Conservation (phyloP, 495 filamentous ascomycete species). For the Cairneyella variabilis region DNA sequence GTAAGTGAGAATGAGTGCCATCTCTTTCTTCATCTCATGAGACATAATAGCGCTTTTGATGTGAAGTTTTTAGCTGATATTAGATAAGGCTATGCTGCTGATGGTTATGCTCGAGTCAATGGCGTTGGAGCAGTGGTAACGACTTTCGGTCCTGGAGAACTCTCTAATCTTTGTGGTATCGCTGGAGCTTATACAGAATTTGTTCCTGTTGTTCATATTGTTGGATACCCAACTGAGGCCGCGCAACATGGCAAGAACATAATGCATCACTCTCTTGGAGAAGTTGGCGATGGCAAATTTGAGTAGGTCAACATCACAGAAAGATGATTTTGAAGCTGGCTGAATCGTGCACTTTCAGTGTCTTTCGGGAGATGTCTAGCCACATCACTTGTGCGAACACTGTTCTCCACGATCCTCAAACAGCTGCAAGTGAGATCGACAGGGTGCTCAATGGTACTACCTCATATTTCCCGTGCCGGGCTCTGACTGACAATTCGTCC, state of each 20-base stretch:
- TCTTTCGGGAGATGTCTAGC: slow-evolving; percentile 35
- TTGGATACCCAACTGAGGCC: slow-evolving; percentile 52
- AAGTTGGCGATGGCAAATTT: slow-evolving; percentile 23
- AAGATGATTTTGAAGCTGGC: slow-evolving; percentile 21
- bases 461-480: not conserved
- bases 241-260: slow-evolving; percentile 6
- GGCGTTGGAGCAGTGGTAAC: slow-evolving; percentile 62
- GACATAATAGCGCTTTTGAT: too few species aligned
- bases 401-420: slow-evolving; percentile 30
- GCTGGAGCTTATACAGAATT: slow-evolving; percentile 62
- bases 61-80: too few species aligned
- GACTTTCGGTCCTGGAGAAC: slow-evolving; percentile 69
- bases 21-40: not conserved
- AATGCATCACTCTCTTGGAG: slow-evolving; percentile 15
- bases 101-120: slow-evolving; percentile 68
- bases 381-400: slow-evolving; percentile 34
- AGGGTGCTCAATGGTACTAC: slow-evolving; percentile 33
- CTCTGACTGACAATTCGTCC: not conserved
- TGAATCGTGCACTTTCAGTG: slow-evolving; percentile 22
- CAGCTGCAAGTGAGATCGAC: slow-evolving; percentile 37
- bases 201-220: slow-evolving; percentile 62
- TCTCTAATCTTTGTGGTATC: slow-evolving; percentile 64
- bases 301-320: slow-evolving; percentile 29
- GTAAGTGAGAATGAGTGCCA: slow-evolving; percentile 48
- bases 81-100: slow-evolving; percentile 57